Percentiles rank a stretch among this genome's conserved stretches.
phyloP scores from a whole-genome alignment of 2,329 filamentous ascomycete species.

The Ophiobolus disseminans region DNA sequence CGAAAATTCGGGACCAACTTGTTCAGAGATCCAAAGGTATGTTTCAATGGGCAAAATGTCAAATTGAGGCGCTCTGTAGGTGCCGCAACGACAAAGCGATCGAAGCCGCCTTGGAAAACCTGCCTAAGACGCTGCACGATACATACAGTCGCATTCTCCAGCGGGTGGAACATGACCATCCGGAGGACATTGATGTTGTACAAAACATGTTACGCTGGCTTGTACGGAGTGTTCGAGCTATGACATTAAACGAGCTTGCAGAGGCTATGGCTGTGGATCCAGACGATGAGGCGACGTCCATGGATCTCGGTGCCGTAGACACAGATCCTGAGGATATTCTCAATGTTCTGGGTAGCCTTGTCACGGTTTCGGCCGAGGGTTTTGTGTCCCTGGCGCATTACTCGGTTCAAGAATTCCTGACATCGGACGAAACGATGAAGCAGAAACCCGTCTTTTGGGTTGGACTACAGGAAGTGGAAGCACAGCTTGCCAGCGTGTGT shows the following conservation, averaged over 20 bases:
- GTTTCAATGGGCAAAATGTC: constrained; percentile 27
- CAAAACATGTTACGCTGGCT: too few relatives aligned
- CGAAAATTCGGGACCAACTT: constrained; percentile 24
- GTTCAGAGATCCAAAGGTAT: constrained; percentile 4
- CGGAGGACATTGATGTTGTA: too few relatives aligned
- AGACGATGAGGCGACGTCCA: too few relatives aligned
- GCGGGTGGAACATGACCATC: too few relatives aligned
- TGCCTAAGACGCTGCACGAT: constrained; percentile 22
- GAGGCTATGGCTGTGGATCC: too few relatives aligned
- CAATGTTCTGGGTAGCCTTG: too few relatives aligned
- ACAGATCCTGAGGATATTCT: too few relatives aligned
- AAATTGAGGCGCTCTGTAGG: constrained; percentile 17
- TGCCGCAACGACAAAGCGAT: constrained; percentile 13
- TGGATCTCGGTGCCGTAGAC: too few relatives aligned
- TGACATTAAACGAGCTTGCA: too few relatives aligned
- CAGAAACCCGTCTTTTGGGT: not conserved
- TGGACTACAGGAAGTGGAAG: not conserved
- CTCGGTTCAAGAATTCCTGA: constrained; percentile 38
- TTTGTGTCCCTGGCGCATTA: constrained; percentile 31
- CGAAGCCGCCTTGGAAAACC: constrained; percentile 13
- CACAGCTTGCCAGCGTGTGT: not conserved
- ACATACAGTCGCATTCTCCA: constrained; percentile 26
- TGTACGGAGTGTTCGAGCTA: constrained; percentile 28
- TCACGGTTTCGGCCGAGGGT: constrained; percentile 15
- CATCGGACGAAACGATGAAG: constrained; percentile 10